phyloP scores from a whole-genome alignment of 1,139 yeast species.

The Geotrichum reessii region DNA sequence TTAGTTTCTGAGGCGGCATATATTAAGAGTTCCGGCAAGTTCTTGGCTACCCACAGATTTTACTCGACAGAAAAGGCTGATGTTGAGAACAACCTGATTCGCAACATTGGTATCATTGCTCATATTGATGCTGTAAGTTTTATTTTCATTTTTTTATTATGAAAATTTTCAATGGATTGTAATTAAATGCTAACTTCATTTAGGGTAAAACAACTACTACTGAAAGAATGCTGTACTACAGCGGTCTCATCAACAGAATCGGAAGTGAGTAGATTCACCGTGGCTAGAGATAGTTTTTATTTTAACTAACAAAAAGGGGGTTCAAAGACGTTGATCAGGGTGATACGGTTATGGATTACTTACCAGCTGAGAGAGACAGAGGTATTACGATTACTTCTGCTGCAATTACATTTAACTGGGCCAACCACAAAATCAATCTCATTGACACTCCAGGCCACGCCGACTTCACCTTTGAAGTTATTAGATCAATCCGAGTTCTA shows the following conservation, averaged over 20 bases:
- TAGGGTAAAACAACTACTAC: constrained; percentile 79
- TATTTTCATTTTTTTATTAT: constrained; percentile 2
- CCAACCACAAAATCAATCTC: constrained; percentile 64
- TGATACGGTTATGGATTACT: constrained; percentile 89
- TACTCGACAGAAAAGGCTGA: constrained; percentile 8
- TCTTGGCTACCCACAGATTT: background rate
- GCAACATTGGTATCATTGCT: constrained; percentile 79
- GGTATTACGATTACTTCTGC: constrained; percentile 98
- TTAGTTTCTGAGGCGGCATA: background rate
- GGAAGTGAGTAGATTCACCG: constrained; percentile 42
- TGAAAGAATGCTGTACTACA: constrained; percentile 83
- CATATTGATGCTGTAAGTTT: constrained; percentile 60
- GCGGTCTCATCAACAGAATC: constrained; percentile 72
- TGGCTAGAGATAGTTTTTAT: background rate
- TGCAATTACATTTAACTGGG: constrained; percentile 90
- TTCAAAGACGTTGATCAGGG: constrained; percentile 79
- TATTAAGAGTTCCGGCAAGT: background rate
- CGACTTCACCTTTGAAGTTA: constrained; percentile 93
- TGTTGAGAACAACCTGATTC: constrained; percentile 31
- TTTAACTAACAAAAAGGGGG: background rate
- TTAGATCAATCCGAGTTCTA: constrained; percentile 76
- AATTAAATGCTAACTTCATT: background rate
- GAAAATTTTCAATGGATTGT: too few species aligned
- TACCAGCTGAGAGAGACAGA: constrained; percentile 84
- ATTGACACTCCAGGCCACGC: constrained; percentile 99